A percentile compares a stretch with the other conserved stretches of the same genome.
phyloP scores from a whole-genome alignment of 78 protist species.

The Isochrysis galbana region DNA sequence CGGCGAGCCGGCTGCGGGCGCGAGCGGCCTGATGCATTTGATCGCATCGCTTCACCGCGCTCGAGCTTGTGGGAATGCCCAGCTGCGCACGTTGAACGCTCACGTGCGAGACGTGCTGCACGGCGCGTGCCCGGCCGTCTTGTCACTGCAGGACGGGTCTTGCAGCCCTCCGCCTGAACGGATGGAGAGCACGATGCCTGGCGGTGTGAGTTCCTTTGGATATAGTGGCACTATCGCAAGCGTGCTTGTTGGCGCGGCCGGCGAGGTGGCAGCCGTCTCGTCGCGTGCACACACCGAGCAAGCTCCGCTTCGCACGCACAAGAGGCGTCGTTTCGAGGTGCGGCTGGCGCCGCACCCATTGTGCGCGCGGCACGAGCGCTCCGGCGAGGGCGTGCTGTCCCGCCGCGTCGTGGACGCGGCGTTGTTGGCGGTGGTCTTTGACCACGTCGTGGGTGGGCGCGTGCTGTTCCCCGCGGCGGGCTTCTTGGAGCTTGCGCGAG shows the following conservation, averaged over 20 bases:
- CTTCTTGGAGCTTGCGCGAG: neutral
- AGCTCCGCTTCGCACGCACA: neutral
- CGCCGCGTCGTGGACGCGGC: neutral
- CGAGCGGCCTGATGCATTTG: neutral
- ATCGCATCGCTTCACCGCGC: neutral
- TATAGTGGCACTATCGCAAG: neutral
- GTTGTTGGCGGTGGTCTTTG: neutral
- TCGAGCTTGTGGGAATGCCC: neutral
- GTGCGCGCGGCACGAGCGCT: neutral
- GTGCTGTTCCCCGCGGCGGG: neutral
- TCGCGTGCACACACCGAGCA: too few relatives aligned
- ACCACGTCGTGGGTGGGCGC: neutral
- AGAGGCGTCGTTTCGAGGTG: neutral
- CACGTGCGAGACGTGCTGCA: neutral
- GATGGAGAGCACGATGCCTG: too few relatives aligned
- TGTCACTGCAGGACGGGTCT: neutral
- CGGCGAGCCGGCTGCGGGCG: slow-evolving; percentile 24
- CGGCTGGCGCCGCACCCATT: neutral
- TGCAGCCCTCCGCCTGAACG: too few relatives aligned
- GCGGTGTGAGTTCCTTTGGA: slow-evolving; percentile 1
- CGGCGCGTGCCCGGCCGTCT: neutral
- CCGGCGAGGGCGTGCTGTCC: neutral
- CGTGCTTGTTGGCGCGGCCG: neutral
- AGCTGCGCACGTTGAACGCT: neutral
- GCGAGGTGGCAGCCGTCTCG: neutral